Conservation (phyloP, 768 basidiomycete species). For the Amanita polypyramis region DNA sequence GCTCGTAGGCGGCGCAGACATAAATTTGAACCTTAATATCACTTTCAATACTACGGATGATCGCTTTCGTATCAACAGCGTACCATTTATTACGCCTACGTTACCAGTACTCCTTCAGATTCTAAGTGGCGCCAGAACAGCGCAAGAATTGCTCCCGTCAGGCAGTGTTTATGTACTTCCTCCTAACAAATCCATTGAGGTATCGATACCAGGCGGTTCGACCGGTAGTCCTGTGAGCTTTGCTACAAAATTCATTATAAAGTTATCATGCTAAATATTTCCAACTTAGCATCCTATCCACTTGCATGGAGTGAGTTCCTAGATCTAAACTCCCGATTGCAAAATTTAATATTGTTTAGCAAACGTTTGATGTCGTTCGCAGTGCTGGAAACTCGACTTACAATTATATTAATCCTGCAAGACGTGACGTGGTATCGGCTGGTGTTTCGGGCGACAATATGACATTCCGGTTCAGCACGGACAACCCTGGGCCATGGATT, state of each 20-base stretch:
- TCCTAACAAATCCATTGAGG: slow-evolving; percentile 27
- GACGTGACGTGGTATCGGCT: slow-evolving; percentile 38
- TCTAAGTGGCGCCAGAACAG: slow-evolving; percentile 37
- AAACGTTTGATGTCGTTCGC: slow-evolving; percentile 34
- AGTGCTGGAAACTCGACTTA: slow-evolving; percentile 24
- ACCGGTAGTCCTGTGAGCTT: slow-evolving; percentile 4
- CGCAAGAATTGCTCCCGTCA: slow-evolving; percentile 38
- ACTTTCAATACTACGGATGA: slow-evolving; percentile 8
- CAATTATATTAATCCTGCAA: slow-evolving; percentile 42
- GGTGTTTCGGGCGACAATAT: slow-evolving; percentile 22
- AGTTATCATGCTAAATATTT: neutral
- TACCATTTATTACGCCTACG: slow-evolving; percentile 25
- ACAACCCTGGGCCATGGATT: too few relatives aligned
- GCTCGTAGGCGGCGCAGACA: slow-evolving; percentile 16
- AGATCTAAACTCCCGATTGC: neutral
- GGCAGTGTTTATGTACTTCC: slow-evolving; percentile 39
- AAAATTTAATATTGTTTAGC: slow-evolving; percentile 15
- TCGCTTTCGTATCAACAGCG: slow-evolving; percentile 22
- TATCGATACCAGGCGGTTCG: slow-evolving; percentile 1
- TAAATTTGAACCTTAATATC: slow-evolving; percentile 13
- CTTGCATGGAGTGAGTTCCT: slow-evolving; percentile 23
- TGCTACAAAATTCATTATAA: neutral
- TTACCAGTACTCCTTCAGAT: slow-evolving; percentile 52
- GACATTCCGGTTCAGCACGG: slow-evolving; percentile 38
- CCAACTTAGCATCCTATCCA: slow-evolving; percentile 25